Percentiles rank a stretch among this genome's conserved stretches.
Evolutionary conservation across 805 yeast genomes (phyloP).

Genomic region (Metschnikowia amazonensis): DNA sequence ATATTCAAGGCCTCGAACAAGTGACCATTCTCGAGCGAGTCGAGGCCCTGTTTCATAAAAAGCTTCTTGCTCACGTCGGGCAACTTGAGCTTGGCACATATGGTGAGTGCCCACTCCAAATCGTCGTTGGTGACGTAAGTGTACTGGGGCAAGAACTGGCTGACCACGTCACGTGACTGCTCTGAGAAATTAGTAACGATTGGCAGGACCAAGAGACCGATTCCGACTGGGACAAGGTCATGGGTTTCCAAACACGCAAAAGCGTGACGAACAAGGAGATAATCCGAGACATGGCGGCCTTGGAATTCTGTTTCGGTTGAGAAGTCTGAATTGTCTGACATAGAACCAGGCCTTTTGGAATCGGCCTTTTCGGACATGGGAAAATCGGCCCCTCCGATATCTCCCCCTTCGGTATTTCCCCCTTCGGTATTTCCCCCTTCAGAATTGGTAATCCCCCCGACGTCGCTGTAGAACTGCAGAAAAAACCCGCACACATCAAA

Average conservation of each 20-base stretch:
- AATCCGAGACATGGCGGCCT: slow-evolving; percentile 42
- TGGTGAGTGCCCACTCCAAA: slow-evolving; percentile 70
- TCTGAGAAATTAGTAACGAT: slow-evolving; percentile 32
- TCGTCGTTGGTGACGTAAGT: slow-evolving; percentile 68
- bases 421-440: too few relatives aligned
- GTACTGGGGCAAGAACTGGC: slow-evolving; percentile 57
- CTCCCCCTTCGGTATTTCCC: too few relatives aligned
- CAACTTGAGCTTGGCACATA: slow-evolving; percentile 65
- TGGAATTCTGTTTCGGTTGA: too few relatives aligned
- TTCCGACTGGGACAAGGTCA: slow-evolving; percentile 60
- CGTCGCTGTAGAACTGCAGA: slow-evolving; percentile 30
- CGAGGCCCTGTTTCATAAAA: slow-evolving; percentile 47
- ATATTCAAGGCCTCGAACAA: slow-evolving; percentile 60
- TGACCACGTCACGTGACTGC: slow-evolving; percentile 36
- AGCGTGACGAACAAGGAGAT: slow-evolving; percentile 53
- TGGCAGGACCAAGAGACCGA: slow-evolving; percentile 51
- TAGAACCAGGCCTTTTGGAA: too few relatives aligned
- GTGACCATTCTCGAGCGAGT: slow-evolving; percentile 50
- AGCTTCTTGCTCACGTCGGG: slow-evolving; percentile 55
- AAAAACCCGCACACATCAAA: slow-evolving; percentile 63
- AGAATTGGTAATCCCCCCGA: not conserved
- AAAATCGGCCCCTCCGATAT: too few relatives aligned
- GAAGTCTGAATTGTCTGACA: too few relatives aligned
- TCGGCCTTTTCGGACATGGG: too few relatives aligned
- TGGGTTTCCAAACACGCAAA: slow-evolving; percentile 50